Evolutionary conservation across 2,329 filamentous ascomycete species (phyloP).

Genomic region (Xylariaceae sp.): DNA sequence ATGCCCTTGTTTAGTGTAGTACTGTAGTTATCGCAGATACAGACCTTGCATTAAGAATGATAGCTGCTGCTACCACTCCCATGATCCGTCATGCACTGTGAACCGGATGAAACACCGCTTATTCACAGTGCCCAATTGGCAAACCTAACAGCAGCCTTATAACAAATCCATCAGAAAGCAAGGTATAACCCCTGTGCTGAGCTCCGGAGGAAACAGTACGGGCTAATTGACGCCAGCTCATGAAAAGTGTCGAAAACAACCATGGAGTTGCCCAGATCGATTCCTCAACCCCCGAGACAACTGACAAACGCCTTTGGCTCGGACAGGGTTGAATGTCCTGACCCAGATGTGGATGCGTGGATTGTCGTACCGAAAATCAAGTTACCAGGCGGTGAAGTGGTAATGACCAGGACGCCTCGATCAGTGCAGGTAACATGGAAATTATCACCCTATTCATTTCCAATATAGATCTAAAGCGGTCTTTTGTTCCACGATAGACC

Average conservation of each 20-base stretch:
- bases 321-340: not conserved
- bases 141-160: constrained; percentile 22
- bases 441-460: constrained; percentile 49
- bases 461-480: constrained; percentile 54
- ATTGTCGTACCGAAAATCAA: not conserved
- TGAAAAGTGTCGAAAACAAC: not conserved
- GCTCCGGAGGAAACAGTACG: not conserved
- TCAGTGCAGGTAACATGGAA: not conserved
- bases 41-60: constrained; percentile 10
- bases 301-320: not conserved
- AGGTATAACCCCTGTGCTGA: constrained; percentile 3
- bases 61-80: constrained; percentile 23
- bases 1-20: constrained; percentile 2
- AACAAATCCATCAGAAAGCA: constrained; percentile 14
- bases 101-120: constrained; percentile 33
- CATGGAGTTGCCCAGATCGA: not conserved
- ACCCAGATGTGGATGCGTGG: not conserved
- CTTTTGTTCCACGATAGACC: constrained; percentile 62
- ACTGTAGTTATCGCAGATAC: constrained; percentile 1
- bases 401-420: not conserved
- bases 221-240: not conserved
- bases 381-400: not conserved
- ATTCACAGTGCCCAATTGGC: constrained; percentile 20
- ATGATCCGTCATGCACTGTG: constrained; percentile 22
- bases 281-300: not conserved